Evolutionary conservation across 1,139 yeast genomes (phyloP).

Genomic region (Hanseniaspora sp.): DNA sequence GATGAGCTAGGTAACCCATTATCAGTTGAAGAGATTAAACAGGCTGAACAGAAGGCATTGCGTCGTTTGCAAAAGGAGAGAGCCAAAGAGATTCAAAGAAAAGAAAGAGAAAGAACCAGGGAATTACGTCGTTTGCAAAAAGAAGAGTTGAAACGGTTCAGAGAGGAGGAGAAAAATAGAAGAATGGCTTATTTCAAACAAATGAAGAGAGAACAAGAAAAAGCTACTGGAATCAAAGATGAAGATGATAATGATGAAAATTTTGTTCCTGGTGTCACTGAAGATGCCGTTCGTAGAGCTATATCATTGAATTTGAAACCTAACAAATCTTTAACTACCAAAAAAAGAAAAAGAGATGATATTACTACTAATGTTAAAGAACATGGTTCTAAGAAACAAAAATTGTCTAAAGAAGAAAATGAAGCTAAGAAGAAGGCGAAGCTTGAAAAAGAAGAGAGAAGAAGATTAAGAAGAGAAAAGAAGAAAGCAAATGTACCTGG

Average conservation of each 20-base stretch:
- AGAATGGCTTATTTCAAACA: slow-evolving; percentile 6
- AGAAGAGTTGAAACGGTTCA: slow-evolving; percentile 1
- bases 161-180: slow-evolving; percentile 6
- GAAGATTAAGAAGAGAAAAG: not conserved
- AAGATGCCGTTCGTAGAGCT: not conserved
- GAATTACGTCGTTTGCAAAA: slow-evolving; percentile 5
- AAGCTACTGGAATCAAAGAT: not conserved
- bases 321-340: not conserved
- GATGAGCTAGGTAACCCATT: not conserved
- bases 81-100: slow-evolving; percentile 6
- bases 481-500: not conserved
- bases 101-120: not conserved
- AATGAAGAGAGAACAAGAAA: slow-evolving; percentile 2
- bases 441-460: not conserved
- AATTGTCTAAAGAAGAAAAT: not conserved
- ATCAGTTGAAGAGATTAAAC: not conserved
- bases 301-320: not conserved
- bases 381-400: not conserved
- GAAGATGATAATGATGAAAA: not conserved
- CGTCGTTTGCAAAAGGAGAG: slow-evolving; percentile 2
- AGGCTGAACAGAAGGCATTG: slow-evolving; percentile 3
- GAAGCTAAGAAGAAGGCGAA: not conserved
- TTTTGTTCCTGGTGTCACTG: not conserved
- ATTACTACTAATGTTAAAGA: not conserved
- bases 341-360: not conserved